A percentile compares a stretch with the other conserved stretches of the same genome.
phyloP scores from a whole-genome alignment of 441 rosid genomes.

The Erodium texanum region DNA sequence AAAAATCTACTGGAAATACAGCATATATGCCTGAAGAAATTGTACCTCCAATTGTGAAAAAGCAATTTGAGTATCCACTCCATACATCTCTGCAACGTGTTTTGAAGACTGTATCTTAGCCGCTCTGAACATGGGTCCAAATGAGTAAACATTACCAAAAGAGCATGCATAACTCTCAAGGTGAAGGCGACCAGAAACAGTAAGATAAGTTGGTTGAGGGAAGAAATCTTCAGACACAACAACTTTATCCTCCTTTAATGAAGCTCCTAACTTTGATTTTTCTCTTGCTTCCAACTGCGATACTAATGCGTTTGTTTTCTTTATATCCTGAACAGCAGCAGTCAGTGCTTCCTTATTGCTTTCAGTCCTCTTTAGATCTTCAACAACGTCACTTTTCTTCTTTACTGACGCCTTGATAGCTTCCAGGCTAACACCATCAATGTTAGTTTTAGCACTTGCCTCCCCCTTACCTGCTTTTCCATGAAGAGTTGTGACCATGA shows the following conservation, averaged over 20 bases:
- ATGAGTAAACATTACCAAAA: conserved; percentile 77
- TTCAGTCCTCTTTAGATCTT: conserved; percentile 65
- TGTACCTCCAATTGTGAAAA: conserved; percentile 69
- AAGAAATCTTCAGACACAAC: conserved; percentile 46
- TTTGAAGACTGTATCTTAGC: conserved; percentile 37
- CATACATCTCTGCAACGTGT: conserved; percentile 70
- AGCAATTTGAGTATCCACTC: conserved; percentile 72
- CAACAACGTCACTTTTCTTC: conserved; percentile 47
- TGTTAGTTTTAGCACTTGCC: conserved; percentile 16
- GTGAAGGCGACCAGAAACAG: conserved; percentile 71
- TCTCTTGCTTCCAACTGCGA: conserved; percentile 51
- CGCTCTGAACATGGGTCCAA: conserved; percentile 72
- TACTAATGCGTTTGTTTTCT: conserved; percentile 55
- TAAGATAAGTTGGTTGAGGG: conserved; percentile 43
- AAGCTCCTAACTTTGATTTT: conserved; percentile 26
- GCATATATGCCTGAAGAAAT: neutral
- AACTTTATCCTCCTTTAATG: conserved; percentile 26
- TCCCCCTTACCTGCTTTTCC: conserved; percentile 30
- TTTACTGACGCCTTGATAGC: conserved; percentile 48
- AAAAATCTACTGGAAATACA: no score
- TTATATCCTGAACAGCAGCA: conserved; percentile 61
- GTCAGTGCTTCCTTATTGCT: conserved; percentile 66
- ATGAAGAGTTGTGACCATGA: conserved; percentile 48
- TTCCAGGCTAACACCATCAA: conserved; percentile 43
- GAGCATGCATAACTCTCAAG: conserved; percentile 84